These are phyloP conservation scores for Ophiostoma angusticollis DNA, from an alignment of 2,329 filamentous ascomycete genomes.

Conservation along the genomic window DNA sequence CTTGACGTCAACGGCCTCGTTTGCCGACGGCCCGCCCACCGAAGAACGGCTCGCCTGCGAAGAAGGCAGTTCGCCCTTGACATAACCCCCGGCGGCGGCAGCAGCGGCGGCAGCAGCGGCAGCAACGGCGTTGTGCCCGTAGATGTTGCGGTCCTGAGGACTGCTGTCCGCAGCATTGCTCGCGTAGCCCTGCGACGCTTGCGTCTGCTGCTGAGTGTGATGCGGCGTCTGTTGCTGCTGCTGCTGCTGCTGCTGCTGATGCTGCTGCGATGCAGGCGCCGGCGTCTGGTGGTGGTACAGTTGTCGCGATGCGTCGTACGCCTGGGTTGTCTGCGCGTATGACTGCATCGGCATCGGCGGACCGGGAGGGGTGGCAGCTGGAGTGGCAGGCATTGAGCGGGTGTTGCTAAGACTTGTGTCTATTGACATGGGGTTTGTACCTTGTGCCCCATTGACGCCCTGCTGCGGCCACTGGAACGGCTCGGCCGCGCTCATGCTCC, in stretches of 20 bases:
- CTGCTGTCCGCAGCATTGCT: slow-evolving; percentile 51
- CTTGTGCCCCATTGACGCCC: slow-evolving; percentile 49
- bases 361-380: slow-evolving; percentile 79
- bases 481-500: slow-evolving; percentile 58
- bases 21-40: slow-evolving; percentile 39
- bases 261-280: slow-evolving; percentile 58
- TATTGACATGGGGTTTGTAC: slow-evolving; percentile 62
- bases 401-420: slow-evolving; percentile 67
- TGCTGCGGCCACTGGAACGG: slow-evolving; percentile 66
- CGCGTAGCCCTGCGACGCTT: slow-evolving; percentile 50
- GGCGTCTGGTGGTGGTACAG: slow-evolving; percentile 63
- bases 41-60: slow-evolving; percentile 55
- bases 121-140: slow-evolving; percentile 37
- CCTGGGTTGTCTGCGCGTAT: slow-evolving; percentile 56
- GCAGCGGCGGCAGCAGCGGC: slow-evolving; percentile 7
- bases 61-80: slow-evolving; percentile 73
- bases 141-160: slow-evolving; percentile 49
- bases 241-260: slow-evolving; percentile 42
- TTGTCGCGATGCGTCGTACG: slow-evolving; percentile 64
- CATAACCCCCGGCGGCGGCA: slow-evolving; percentile 37
- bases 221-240: slow-evolving; percentile 51
- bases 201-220: slow-evolving; percentile 26
- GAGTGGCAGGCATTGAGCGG: slow-evolving; percentile 81
- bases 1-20: slow-evolving; percentile 52
- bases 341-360: slow-evolving; percentile 62